These are phyloP conservation scores for Trichoderma guizhouense DNA, from an alignment of 2,329 filamentous ascomycete species.

Conservation along the genomic window DNA sequence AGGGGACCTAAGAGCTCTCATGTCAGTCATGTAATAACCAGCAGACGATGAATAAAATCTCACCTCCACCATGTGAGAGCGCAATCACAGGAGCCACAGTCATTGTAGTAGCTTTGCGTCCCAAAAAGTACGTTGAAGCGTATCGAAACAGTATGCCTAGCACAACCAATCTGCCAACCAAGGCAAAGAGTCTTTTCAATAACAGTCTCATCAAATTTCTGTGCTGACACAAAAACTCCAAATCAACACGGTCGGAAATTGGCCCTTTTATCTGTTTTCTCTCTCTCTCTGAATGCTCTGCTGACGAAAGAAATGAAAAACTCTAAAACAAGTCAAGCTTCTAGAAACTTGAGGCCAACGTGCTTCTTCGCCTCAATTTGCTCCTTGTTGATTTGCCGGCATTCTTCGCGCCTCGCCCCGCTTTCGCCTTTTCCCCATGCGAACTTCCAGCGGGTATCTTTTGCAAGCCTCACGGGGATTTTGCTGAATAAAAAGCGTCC, in stretches of 20 bases:
- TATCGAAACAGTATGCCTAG: constrained; percentile 13
- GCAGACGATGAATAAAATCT: neutral
- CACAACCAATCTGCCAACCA: constrained; percentile 1
- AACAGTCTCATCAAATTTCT: constrained; percentile 20
- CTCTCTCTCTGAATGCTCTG: too few species aligned
- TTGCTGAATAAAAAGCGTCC: neutral
- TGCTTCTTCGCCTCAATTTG: neutral
- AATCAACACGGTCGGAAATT: neutral
- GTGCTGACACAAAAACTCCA: neutral
- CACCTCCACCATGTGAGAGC: constrained; percentile 50
- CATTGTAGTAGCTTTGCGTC: constrained; percentile 31
- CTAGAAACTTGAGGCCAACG: neutral
- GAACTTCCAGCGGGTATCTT: neutral
- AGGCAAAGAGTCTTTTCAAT: neutral
- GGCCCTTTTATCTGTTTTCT: neutral
- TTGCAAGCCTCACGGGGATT: neutral
- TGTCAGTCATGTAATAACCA: neutral
- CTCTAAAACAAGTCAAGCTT: neutral
- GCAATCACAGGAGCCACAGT: constrained; percentile 43
- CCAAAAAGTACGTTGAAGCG: constrained; percentile 6
- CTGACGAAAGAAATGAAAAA: neutral
- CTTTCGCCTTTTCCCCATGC: neutral
- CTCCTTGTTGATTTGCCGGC: neutral
- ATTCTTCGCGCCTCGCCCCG: neutral
- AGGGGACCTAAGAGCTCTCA: constrained; percentile 44